phyloP scores from a whole-genome alignment of 2,329 filamentous ascomycete genomes.

The Penicillium sp. region DNA sequence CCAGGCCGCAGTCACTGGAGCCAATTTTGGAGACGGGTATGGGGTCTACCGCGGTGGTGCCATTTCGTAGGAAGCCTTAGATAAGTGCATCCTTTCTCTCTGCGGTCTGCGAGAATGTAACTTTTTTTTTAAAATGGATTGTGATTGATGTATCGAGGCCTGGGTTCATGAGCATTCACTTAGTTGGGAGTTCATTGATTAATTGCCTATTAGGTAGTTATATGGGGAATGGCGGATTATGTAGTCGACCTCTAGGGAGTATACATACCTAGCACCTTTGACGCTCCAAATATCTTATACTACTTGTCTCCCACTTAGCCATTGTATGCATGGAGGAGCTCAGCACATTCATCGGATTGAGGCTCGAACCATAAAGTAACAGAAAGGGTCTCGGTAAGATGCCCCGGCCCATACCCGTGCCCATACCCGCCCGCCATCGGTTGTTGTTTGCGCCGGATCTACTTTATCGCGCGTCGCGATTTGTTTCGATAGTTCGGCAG shows the following conservation, averaged over 20 bases:
- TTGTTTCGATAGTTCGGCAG: not conserved
- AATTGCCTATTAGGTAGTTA: not conserved
- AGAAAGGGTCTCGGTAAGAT: not conserved
- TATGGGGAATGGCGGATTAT: not conserved
- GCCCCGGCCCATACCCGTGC: not conserved
- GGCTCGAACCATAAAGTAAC: not conserved
- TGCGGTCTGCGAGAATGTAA: not conserved
- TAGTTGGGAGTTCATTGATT: not conserved
- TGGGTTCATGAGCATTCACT: not conserved
- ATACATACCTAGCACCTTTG: not conserved
- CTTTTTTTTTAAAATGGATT: not conserved
- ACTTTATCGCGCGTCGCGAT: not conserved
- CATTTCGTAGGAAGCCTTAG: not conserved
- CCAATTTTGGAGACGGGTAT: not conserved
- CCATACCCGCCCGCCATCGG: conserved; percentile 5
- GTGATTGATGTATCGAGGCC: not conserved
- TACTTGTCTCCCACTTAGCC: not conserved
- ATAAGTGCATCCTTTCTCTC: not conserved
- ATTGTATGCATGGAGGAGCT: not conserved
- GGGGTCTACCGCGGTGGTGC: conserved; percentile 1
- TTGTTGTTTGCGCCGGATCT: not conserved
- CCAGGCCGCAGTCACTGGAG: conserved; percentile 2
- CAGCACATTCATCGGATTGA: not conserved
- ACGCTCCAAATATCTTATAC: not conserved
- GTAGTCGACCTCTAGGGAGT: not conserved